Evolutionary conservation across 1,284 basidiomycete genomes (phyloP).

Genomic region (Mycosarcoma mackinlayi): DNA sequence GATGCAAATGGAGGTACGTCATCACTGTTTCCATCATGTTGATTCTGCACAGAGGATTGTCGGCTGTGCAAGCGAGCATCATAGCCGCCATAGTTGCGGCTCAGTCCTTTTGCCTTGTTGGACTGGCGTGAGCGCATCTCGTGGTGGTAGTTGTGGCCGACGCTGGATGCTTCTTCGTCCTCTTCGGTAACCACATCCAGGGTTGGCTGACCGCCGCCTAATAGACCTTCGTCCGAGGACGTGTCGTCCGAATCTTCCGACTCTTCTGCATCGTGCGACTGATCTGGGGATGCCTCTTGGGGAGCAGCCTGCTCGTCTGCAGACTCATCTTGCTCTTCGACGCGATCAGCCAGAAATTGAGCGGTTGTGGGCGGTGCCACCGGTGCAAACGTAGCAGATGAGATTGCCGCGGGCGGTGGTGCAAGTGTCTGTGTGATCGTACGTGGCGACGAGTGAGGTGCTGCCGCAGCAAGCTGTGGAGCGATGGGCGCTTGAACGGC

Average conservation of each 20-base stretch:
- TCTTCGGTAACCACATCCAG: conserved; percentile 58
- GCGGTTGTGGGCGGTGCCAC: conserved; percentile 24
- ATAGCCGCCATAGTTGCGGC: conserved; percentile 30
- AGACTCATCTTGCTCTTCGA: conserved; percentile 31
- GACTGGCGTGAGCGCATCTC: conserved; percentile 49
- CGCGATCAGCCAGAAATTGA: conserved; percentile 27
- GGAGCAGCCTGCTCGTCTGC: conserved; percentile 12
- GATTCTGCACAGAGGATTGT: conserved; percentile 31
- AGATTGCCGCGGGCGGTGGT: not conserved
- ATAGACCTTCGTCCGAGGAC: conserved; percentile 38
- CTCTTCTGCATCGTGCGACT: too few relatives aligned
- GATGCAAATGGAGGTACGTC: conserved; percentile 4
- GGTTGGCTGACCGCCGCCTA: conserved; percentile 25
- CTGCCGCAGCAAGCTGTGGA: not conserved
- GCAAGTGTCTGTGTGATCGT: not conserved
- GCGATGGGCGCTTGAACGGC: not conserved
- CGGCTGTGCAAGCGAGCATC: conserved; percentile 30
- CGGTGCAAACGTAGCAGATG: not conserved
- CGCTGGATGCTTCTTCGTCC: conserved; percentile 53
- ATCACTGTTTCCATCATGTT: conserved; percentile 1
- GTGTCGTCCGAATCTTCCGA: conserved; percentile 22
- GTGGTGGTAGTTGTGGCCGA: conserved; percentile 39
- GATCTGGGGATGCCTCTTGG: conserved; percentile 24
- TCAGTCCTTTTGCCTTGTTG: conserved; percentile 33
- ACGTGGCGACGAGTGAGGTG: not conserved